A percentile compares a stretch with the other conserved stretches of the same genome.
Conservation (phyloP, 1,139 yeast genomes). For the Debaryomyces sp. region DNA sequence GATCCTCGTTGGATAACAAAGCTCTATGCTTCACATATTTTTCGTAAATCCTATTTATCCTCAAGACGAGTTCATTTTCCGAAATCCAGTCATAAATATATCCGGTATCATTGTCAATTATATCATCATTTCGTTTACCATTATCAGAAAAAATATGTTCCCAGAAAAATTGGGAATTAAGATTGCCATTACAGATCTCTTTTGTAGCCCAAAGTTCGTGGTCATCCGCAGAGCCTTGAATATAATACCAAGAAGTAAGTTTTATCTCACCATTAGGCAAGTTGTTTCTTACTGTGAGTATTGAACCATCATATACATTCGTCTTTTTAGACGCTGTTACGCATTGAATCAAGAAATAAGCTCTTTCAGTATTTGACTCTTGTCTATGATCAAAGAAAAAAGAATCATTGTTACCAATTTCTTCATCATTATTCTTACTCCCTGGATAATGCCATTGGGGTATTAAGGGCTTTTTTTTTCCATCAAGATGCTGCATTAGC, state of each 20-base stretch:
- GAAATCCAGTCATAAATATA: constrained; percentile 40
- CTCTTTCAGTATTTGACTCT: background rate
- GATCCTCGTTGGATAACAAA: background rate
- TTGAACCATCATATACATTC: constrained; percentile 42
- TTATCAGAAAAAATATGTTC: constrained; percentile 20
- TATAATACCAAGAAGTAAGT: constrained; percentile 46
- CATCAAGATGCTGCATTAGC: constrained; percentile 28
- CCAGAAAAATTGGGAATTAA: constrained; percentile 67
- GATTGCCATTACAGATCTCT: constrained; percentile 34
- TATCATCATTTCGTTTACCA: constrained; percentile 9
- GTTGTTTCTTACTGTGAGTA: constrained; percentile 5
- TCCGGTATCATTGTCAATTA: constrained; percentile 31
- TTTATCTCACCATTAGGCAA: constrained; percentile 2
- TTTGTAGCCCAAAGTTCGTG: constrained; percentile 81
- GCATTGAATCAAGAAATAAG: constrained; percentile 36
- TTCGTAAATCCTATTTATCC: constrained; percentile 16
- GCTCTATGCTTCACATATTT: background rate
- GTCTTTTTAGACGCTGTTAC: constrained; percentile 65
- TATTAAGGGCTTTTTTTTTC: constrained; percentile 53
- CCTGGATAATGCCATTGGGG: constrained; percentile 79
- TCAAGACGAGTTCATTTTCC: constrained; percentile 23
- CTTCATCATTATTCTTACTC: background rate
- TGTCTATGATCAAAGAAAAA: constrained; percentile 3
- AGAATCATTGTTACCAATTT: background rate
- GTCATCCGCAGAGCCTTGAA: constrained; percentile 94